phyloP scores from a whole-genome alignment of 1,139 yeast genomes.

The Pichia cactophila region DNA sequence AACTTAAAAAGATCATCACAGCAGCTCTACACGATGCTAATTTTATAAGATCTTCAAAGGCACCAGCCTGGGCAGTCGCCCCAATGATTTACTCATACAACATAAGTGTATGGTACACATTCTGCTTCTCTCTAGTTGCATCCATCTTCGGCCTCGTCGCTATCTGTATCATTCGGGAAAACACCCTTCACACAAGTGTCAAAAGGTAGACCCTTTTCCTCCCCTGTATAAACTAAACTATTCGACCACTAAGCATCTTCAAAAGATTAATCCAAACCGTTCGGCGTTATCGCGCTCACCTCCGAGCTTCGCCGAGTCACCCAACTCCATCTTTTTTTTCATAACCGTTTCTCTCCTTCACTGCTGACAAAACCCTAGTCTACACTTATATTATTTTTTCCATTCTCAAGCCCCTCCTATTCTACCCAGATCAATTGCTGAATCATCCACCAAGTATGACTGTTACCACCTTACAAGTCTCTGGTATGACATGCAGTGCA shows the following conservation, averaged over 20 bases:
- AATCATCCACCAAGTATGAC: slow-evolving; percentile 1
- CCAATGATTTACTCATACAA: slow-evolving; percentile 36
- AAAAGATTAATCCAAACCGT: no score
- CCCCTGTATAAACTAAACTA: neutral
- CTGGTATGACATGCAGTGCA: slow-evolving; percentile 85
- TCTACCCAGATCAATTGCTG: no score
- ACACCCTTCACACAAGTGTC: slow-evolving; percentile 27
- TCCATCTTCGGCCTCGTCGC: slow-evolving; percentile 31
- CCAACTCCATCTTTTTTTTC: neutral
- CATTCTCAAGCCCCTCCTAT: no score
- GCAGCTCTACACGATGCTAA: slow-evolving; percentile 39
- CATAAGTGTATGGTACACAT: slow-evolving; percentile 35
- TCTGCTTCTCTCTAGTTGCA: slow-evolving; percentile 27
- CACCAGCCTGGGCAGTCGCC: slow-evolving; percentile 33
- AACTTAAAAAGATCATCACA: slow-evolving; percentile 31
- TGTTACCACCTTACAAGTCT: slow-evolving; percentile 15
- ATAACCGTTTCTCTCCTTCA: neutral
- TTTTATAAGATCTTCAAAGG: slow-evolving; percentile 29
- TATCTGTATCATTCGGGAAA: slow-evolving; percentile 38
- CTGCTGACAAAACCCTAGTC: neutral
- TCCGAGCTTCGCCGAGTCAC: neutral
- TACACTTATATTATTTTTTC: no score
- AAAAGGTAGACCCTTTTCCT: slow-evolving; percentile 14
- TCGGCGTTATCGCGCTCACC: slow-evolving; percentile 2
- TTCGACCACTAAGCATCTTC: neutral